Percentiles rank a stretch among this genome's conserved stretches.
Evolutionary conservation across 345 rosid species (phyloP).

Genomic region (Arabidopsis arenosa): DNA sequence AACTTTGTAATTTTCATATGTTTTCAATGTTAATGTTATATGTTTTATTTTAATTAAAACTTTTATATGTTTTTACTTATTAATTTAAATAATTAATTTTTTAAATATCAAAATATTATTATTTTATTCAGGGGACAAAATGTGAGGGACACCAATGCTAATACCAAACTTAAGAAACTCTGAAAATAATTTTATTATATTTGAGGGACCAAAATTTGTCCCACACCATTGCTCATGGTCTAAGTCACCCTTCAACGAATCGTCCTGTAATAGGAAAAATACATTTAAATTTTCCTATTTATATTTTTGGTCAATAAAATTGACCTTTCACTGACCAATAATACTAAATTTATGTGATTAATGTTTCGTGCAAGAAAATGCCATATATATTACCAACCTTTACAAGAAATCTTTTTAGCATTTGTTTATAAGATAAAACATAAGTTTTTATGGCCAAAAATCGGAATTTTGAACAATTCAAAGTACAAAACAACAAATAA

Average conservation of each 20-base stretch:
- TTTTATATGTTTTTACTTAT: too few relatives aligned
- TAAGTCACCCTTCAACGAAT: conserved; percentile 58
- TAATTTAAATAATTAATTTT: too few relatives aligned
- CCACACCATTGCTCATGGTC: too few relatives aligned
- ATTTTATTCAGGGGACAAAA: too few relatives aligned
- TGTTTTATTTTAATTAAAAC: too few relatives aligned
- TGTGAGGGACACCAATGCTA: too few relatives aligned
- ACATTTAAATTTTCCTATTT: background rate
- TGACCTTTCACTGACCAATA: conserved; percentile 22
- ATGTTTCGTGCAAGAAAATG: conserved; percentile 35
- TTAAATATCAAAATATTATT: too few relatives aligned
- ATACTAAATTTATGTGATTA: background rate
- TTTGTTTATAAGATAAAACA: background rate
- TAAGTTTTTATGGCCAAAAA: background rate
- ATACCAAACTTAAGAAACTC: too few relatives aligned
- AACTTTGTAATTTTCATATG: too few relatives aligned
- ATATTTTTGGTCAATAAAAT: conserved; percentile 4
- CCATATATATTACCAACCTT: background rate
- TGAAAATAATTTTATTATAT: too few relatives aligned
- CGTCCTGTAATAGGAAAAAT: conserved; percentile 52
- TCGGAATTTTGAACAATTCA: background rate
- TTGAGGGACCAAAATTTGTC: too few relatives aligned
- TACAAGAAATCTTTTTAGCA: conserved; percentile 11
- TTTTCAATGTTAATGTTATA: too few relatives aligned
- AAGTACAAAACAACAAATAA: background rate